These are phyloP conservation scores for Xanthoconium stramineum DNA, from an alignment of 768 basidiomycete species.

Conservation along the genomic window DNA sequence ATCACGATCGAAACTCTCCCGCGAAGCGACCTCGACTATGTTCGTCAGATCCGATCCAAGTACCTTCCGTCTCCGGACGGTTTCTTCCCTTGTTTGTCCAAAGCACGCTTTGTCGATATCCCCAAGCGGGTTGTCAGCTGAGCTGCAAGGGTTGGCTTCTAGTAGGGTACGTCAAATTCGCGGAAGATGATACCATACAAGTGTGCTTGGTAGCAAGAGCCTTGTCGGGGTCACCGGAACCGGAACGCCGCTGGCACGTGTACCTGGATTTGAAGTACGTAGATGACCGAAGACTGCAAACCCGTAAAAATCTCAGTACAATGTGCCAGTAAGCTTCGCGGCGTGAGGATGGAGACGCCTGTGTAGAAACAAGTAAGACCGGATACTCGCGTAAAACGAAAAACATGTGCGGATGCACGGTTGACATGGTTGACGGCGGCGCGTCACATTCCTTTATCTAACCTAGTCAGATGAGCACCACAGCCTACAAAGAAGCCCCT, in stretches of 20 bases:
- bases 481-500: neutral
- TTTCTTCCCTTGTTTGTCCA: neutral
- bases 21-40: neutral
- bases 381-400: too few relatives aligned
- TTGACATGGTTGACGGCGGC: neutral
- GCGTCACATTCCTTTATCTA: slow-evolving; percentile 1
- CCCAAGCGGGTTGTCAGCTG: neutral
- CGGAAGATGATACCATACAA: neutral
- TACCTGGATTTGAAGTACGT: too few relatives aligned
- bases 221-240: neutral
- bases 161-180: neutral
- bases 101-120: neutral
- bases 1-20: neutral
- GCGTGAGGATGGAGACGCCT: too few relatives aligned
- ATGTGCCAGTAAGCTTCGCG: too few relatives aligned
- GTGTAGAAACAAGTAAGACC: too few relatives aligned
- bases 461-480: slow-evolving; percentile 9
- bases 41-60: neutral
- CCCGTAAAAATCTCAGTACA: too few relatives aligned
- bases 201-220: neutral
- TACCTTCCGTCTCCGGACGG: neutral
- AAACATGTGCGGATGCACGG: too few relatives aligned
- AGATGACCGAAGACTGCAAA: too few relatives aligned
- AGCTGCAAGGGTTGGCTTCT: neutral
- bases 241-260: neutral